Conservation (phyloP, 768 basidiomycete genomes). For the Suillus subaureus region DNA sequence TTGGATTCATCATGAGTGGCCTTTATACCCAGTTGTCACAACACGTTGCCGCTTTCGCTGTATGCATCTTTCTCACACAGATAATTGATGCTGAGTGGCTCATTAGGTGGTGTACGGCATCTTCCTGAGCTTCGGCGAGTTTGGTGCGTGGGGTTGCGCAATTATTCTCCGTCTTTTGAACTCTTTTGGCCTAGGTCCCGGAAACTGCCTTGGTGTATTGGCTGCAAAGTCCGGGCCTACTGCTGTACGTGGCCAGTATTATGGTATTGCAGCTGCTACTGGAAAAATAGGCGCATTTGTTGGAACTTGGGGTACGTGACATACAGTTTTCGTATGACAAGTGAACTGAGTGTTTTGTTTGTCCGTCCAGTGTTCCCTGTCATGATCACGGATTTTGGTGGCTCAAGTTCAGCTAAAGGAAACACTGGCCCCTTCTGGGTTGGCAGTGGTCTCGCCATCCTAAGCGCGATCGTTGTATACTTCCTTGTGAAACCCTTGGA, state of each 20-base stretch:
- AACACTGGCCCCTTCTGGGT: constrained; percentile 90
- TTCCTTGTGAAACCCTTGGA: constrained; percentile 74
- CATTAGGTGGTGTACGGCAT: constrained; percentile 82
- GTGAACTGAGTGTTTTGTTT: constrained; percentile 4
- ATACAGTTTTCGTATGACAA: background rate
- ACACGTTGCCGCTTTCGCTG: constrained; percentile 76
- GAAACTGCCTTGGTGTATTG: constrained; percentile 83
- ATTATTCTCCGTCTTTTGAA: constrained; percentile 1
- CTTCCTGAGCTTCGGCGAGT: constrained; percentile 87
- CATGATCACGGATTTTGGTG: constrained; percentile 70
- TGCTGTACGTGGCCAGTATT: constrained; percentile 82
- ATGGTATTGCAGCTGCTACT: constrained; percentile 82
- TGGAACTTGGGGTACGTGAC: constrained; percentile 72
- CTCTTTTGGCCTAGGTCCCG: constrained; percentile 53
- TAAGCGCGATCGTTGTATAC: constrained; percentile 74
- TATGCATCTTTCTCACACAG: constrained; percentile 31
- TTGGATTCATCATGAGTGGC: constrained; percentile 92
- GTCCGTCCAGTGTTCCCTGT: constrained; percentile 57
- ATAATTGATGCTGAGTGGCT: background rate
- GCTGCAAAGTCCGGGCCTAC: constrained; percentile 88
- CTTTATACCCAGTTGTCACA: constrained; percentile 62
- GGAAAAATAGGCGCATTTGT: constrained; percentile 86
- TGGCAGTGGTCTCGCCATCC: constrained; percentile 79
- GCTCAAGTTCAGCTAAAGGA: constrained; percentile 49
- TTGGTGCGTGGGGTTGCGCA: constrained; percentile 45